A percentile compares a stretch with the other conserved stretches of the same genome.
phyloP scores from a whole-genome alignment of 768 basidiomycete species.

The Suillus occidentalis region DNA sequence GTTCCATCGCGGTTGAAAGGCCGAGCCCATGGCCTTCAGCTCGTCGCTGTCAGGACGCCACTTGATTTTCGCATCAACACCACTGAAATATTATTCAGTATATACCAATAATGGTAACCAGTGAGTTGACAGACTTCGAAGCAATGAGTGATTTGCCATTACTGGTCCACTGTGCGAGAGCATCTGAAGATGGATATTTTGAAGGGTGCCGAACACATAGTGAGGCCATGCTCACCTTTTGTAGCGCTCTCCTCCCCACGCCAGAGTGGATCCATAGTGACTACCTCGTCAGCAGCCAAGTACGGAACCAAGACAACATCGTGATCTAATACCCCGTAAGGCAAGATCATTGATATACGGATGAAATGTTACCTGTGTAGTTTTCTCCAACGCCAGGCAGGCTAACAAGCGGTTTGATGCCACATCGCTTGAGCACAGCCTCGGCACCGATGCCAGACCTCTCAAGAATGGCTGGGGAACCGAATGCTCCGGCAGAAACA shows the following conservation, averaged over 20 bases:
- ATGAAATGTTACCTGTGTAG: too few relatives aligned
- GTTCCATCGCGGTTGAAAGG: conserved; percentile 49
- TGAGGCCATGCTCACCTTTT: conserved; percentile 36
- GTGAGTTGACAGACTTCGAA: conserved; percentile 45
- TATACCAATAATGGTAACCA: neutral
- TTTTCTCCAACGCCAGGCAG: too few relatives aligned
- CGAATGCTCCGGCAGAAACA: conserved; percentile 53
- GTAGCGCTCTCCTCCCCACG: conserved; percentile 38
- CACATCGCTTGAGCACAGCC: too few relatives aligned
- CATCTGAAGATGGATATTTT: conserved; percentile 25
- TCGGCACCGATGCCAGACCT: conserved; percentile 67
- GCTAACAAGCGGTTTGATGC: too few relatives aligned
- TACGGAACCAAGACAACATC: too few relatives aligned
- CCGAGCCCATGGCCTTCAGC: too few relatives aligned
- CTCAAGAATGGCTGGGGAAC: conserved; percentile 56
- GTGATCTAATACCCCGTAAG: too few relatives aligned
- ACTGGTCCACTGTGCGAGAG: conserved; percentile 33
- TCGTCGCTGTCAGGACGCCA: conserved; percentile 42
- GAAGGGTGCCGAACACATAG: conserved; percentile 14
- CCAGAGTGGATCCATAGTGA: conserved; percentile 49
- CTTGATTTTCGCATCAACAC: conserved; percentile 55
- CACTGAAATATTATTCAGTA: conserved; percentile 32
- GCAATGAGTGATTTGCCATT: conserved; percentile 51
- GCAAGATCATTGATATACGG: too few relatives aligned
- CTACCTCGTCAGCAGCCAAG: too few relatives aligned